Evolutionary conservation across 495 filamentous ascomycete genomes (phyloP).

Genomic region (Chaetomium tenue): DNA sequence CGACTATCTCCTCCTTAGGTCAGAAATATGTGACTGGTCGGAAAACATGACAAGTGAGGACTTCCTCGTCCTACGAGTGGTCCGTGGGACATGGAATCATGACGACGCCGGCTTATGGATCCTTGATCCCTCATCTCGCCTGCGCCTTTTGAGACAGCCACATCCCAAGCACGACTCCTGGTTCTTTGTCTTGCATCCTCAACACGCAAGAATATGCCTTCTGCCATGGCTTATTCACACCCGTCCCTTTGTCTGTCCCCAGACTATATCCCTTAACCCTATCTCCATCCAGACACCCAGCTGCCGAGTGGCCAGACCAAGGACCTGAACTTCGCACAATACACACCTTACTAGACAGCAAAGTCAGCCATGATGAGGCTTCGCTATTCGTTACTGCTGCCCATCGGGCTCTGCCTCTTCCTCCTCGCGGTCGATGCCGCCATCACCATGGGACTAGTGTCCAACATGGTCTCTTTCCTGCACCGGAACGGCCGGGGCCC

Average conservation of each 20-base stretch:
- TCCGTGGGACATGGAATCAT: background rate
- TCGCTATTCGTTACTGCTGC: conserved; percentile 3
- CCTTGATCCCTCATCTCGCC: background rate
- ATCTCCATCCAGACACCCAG: background rate
- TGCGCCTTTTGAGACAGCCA: too few species aligned
- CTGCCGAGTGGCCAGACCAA: background rate
- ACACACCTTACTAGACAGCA: background rate
- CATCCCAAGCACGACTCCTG: background rate
- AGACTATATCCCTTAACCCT: conserved; percentile 1
- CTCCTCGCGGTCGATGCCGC: conserved; percentile 45
- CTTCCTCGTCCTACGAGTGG: background rate
- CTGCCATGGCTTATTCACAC: background rate
- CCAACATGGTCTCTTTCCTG: conserved; percentile 50
- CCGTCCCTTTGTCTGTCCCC: conserved; percentile 4
- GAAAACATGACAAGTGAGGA: background rate
- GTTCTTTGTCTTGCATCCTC: background rate
- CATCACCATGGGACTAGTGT: conserved; percentile 48
- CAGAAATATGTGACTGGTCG: background rate
- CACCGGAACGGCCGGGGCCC: conserved; percentile 41
- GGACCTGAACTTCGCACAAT: background rate
- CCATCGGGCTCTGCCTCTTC: conserved; percentile 12
- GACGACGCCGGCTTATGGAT: background rate
- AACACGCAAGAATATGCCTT: background rate
- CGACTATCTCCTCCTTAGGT: background rate
- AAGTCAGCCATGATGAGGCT: background rate